A percentile compares a stretch with the other conserved stretches of the same genome.
phyloP scores from a whole-genome alignment of 1,284 basidiomycete genomes.

The Phellinidium pouzarii region DNA sequence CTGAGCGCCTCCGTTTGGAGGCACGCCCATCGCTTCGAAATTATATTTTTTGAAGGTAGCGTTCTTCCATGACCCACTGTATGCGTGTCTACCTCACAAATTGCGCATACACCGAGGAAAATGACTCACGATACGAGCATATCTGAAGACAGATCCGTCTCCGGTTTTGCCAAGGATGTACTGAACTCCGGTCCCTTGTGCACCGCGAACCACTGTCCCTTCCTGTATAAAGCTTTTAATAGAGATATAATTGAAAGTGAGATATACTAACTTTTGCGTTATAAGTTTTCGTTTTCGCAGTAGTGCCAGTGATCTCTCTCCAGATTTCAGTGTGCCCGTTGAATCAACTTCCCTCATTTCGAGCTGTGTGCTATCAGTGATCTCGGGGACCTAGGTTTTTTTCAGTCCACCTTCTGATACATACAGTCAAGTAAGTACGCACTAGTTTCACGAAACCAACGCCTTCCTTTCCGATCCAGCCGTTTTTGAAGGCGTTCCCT shows the following conservation, averaged over 20 bases:
- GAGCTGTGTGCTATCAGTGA: conserved; percentile 67
- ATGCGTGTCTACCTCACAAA: conserved; percentile 1
- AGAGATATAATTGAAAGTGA: conserved; percentile 7
- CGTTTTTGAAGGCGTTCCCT: conserved; percentile 93
- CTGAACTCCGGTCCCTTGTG: conserved; percentile 85
- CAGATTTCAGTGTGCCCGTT: conserved; percentile 61
- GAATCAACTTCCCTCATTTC: conserved; percentile 74
- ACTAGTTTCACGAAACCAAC: conserved; percentile 79
- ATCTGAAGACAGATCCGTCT: conserved; percentile 95
- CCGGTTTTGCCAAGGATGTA: conserved; percentile 91
- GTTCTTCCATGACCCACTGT: conserved; percentile 86
- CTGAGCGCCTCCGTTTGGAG: conserved; percentile 84
- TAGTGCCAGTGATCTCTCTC: conserved; percentile 79
- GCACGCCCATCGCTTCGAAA: conserved; percentile 93
- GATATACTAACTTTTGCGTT: conserved; percentile 48
- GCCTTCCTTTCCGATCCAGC: conserved; percentile 93
- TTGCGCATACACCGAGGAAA: background rate
- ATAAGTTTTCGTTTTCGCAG: conserved; percentile 90
- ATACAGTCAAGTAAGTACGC: background rate
- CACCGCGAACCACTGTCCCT: conserved; percentile 92
- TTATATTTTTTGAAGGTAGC: conserved; percentile 97
- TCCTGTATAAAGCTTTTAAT: conserved; percentile 44
- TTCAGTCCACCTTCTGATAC: conserved; percentile 11
- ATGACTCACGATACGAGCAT: conserved; percentile 80
- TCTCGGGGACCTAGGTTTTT: conserved; percentile 44